phyloP scores from a whole-genome alignment of 2,329 filamentous ascomycete species.

The Beauveria medogensis region DNA sequence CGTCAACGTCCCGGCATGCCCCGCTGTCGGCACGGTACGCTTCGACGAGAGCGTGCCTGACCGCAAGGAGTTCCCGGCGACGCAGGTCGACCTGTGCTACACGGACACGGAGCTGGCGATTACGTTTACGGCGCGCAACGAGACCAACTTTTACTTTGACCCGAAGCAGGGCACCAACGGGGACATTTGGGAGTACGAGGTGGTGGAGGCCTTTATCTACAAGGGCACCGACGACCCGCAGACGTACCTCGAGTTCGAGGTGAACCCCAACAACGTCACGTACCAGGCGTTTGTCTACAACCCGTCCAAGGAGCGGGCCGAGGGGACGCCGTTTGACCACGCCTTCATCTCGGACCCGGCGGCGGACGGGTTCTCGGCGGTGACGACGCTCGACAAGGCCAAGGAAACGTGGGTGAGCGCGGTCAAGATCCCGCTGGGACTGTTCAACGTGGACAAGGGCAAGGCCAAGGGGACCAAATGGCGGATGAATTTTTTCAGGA shows the following conservation, averaged over 20 bases:
- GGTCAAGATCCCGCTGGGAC: conserved; percentile 34
- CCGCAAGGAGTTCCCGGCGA: conserved; percentile 31
- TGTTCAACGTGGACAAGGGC: conserved; percentile 41
- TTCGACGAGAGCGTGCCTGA: conserved; percentile 36
- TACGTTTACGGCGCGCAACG: conserved; percentile 36
- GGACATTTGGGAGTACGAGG: conserved; percentile 40
- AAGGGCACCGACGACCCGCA: conserved; percentile 36
- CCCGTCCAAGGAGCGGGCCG: conserved; percentile 35
- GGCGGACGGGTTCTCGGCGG: conserved; percentile 32
- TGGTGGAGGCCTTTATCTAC: conserved; percentile 43
- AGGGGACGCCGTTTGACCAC: conserved; percentile 34
- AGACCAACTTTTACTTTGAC: conserved; percentile 40
- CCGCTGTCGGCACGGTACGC: conserved; percentile 26
- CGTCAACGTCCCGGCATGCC: conserved; percentile 32
- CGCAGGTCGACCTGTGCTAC: conserved; percentile 40
- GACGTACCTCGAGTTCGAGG: conserved; percentile 43
- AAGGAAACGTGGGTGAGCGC: conserved; percentile 33
- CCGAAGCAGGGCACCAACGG: conserved; percentile 34
- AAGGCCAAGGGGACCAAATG: conserved; percentile 35
- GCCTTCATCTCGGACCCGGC: conserved; percentile 33
- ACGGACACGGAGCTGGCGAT: conserved; percentile 30
- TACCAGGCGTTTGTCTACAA: conserved; percentile 45
- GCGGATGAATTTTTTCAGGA: conserved; percentile 47
- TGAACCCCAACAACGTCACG: conserved; percentile 42
- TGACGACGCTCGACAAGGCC: conserved; percentile 29